A percentile compares a stretch with the other conserved stretches of the same genome.
Conservation (phyloP, 139 green algal species). For the Coelastrella sp. region DNA sequence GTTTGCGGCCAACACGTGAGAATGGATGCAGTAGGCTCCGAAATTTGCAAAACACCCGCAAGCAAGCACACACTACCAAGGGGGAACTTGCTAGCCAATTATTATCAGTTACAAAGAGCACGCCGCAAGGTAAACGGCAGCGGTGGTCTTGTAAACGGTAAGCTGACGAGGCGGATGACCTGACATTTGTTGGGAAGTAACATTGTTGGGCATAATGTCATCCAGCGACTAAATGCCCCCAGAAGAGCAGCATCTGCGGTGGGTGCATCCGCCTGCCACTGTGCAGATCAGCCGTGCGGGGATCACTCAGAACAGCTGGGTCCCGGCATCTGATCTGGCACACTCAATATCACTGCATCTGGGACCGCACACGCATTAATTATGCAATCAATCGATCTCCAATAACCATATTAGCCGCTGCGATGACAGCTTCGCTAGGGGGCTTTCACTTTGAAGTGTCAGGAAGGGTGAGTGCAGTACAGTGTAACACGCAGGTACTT, state of each 20-base stretch:
- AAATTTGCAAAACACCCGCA: background rate
- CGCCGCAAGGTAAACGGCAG: background rate
- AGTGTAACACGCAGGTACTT: background rate
- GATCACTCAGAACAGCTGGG: background rate
- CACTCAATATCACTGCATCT: background rate
- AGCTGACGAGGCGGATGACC: conserved; percentile 7
- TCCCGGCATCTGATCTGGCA: background rate
- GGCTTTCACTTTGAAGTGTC: conserved; percentile 37
- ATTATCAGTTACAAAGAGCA: background rate
- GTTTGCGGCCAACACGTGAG: background rate
- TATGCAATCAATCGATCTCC: too few species aligned
- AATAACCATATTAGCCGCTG: too few species aligned
- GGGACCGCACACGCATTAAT: too few species aligned
- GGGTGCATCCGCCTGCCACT: too few species aligned
- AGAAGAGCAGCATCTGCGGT: too few species aligned
- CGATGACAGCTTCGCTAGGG: background rate
- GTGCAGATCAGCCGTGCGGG: too few species aligned
- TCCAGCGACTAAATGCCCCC: background rate
- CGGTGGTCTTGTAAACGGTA: background rate
- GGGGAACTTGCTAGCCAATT: background rate
- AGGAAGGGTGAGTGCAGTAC: background rate
- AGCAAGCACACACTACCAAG: background rate
- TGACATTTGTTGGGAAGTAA: background rate
- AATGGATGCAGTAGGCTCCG: background rate
- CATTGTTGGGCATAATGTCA: background rate